Evolutionary conservation across 2,329 filamentous ascomycete genomes (phyloP).

Genomic region (Akanthomyces lecanii): DNA sequence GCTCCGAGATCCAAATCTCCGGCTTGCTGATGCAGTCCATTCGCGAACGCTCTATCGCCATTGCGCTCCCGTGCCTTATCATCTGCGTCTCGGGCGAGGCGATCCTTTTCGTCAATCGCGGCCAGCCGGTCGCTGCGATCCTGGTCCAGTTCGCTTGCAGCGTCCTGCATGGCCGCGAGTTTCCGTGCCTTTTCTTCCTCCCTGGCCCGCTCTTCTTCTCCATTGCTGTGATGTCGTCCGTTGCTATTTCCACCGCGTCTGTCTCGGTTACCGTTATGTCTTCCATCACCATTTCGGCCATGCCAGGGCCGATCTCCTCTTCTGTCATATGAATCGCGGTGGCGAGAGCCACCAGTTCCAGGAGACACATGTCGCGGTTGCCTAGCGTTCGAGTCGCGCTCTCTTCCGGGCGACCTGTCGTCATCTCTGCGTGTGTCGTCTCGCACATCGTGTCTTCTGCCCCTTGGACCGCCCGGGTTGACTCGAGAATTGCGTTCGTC

Average conservation of each 20-base stretch:
- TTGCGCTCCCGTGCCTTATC: slow-evolving; percentile 59
- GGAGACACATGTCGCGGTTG: background rate
- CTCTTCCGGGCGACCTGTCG: slow-evolving; percentile 18
- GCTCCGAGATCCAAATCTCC: slow-evolving; percentile 49
- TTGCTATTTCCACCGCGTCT: background rate
- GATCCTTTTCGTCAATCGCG: slow-evolving; percentile 62
- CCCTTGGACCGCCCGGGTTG: slow-evolving; percentile 20
- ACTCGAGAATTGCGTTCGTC: slow-evolving; percentile 23
- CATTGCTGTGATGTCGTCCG: slow-evolving; percentile 22
- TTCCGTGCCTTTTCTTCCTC: slow-evolving; percentile 61
- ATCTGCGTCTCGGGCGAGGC: slow-evolving; percentile 61
- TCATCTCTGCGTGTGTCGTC: slow-evolving; percentile 18
- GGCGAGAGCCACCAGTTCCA: background rate
- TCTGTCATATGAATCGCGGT: slow-evolving; percentile 14
- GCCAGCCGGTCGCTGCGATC: slow-evolving; percentile 65
- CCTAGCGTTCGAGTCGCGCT: slow-evolving; percentile 17
- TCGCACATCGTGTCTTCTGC: slow-evolving; percentile 19
- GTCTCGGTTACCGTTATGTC: background rate
- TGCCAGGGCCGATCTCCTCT: background rate
- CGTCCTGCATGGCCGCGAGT: slow-evolving; percentile 69
- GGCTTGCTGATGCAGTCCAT: slow-evolving; percentile 57
- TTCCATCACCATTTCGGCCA: background rate
- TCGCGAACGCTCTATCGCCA: slow-evolving; percentile 61
- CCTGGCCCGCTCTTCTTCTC: slow-evolving; percentile 27
- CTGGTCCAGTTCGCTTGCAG: slow-evolving; percentile 64